Base-by-base conservation (phyloP, 2,329 filamentous ascomycete genomes). In the Apiospora aurea region DNA sequence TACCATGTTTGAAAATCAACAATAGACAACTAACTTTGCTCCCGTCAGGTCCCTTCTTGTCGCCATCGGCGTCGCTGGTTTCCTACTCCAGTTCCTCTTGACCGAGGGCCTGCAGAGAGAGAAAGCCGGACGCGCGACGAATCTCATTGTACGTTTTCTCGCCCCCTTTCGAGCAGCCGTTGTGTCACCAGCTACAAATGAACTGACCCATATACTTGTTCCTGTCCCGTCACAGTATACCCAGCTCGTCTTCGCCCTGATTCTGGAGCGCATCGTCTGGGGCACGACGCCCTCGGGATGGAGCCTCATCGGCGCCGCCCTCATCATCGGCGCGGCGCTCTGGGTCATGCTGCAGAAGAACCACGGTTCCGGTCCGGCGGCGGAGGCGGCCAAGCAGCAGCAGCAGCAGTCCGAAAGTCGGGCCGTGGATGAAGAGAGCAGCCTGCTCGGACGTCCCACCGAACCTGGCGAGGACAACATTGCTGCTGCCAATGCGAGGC, bases 61-160 rank as follows among this genome's bases (percentile, higher is more conserved):
- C 44, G 83, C 82, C 0, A 84, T 96, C 13, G 93, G 93, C 0
- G 78, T 91, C 0, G 92, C 91, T 46, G 94, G 93, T 0, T 95
- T 96, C 76, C 77, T 93, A n/a, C 89, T 95, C 82, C 94, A 96
- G 84, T 93, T 94, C 71, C 85, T 95, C 8, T 83, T 96, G 0
- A 94, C 94, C 0, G 90, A 91, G 11, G 93, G 93, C 0, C 80
- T 96, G 46, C 83, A 93, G 70, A 89, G 93, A 75, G 92, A 94
- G 73, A 93, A 92, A 70, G 80, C 78, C 10, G 79, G 81, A 4
- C 78, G 81, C 69, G 80, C 79, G 6, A 81, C 79, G 6, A 82
- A 81, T 71, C 78, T 83, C 75, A 81, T 76, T 69, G 79, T 81
- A 76, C 75, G 76, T 74, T 2, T 41, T 46, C 49, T 46, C 43